Evolutionary conservation across 2,329 filamentous ascomycete species (phyloP), one percentile per base, ranked within the genome.

Genomic region (Clonostachys rosea): DNA sequence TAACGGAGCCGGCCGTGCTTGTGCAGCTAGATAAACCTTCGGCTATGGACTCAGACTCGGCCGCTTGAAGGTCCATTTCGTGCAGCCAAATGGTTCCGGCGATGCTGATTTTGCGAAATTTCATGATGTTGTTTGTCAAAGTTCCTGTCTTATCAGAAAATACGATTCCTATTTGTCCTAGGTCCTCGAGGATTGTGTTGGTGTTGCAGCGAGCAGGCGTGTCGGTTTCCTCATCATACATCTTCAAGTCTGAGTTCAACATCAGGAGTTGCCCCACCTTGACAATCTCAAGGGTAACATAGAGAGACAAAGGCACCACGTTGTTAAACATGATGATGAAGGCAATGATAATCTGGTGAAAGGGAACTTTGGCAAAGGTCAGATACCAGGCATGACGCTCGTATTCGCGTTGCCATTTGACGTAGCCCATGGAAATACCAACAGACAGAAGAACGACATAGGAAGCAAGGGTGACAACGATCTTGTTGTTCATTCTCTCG

Each of bases 281-380:
- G 64, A 94, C 85, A 49, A 95, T 76, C 54, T 97, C 91, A 64
- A 97, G 74, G 61, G 86, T 94, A 56, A 97, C 89, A 56, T 96
- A 97, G 1, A 97, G 76, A 0, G 91, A 90, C 14, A 97, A 78
- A 0, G 92, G 92, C 49, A 96, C 91, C 68, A 96, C 83, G 37
- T 94, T 97, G 65, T 96, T 97, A 69, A 95, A 95, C 83, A 96
- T 92, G 67, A 97, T 96, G 54, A 95, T 83, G 62, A 91, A 96
- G 0, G 89, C 91, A 30, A 92, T 85, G 53, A 96, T 85, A 50
- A 95, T 90, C 34, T 91, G 84, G 54, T 89, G 81, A 56, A 89
- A 87, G 1, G 79, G 75, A n/a, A 96, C 89, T 5, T 73, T 76
- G 1, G 89, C 86, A 47, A 81, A 67, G 5, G 74, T 64, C 16